These are phyloP conservation scores for Danielozyma ontarioensis DNA, from an alignment of 805 yeast species.

Conservation along the genomic window DNA sequence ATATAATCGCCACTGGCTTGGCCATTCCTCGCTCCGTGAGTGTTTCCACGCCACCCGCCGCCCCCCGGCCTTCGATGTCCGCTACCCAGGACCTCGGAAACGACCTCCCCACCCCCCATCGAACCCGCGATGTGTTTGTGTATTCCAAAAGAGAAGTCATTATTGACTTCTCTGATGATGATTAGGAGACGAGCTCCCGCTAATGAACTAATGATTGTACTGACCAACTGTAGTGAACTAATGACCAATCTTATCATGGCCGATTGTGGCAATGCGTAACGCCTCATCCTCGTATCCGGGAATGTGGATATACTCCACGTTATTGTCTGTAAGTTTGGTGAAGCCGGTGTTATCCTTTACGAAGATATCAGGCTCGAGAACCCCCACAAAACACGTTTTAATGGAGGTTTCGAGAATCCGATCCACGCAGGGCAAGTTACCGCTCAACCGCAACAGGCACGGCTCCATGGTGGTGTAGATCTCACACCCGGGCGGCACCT, in stretches of 20 bases:
- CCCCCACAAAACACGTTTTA: slow-evolving; percentile 83
- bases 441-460: slow-evolving; percentile 83
- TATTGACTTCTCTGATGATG: slow-evolving; percentile 20
- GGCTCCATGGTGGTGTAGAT: slow-evolving; percentile 98
- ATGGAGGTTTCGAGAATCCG: slow-evolving; percentile 59
- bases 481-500: slow-evolving; percentile 71
- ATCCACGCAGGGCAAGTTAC: slow-evolving; percentile 83
- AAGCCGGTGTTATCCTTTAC: slow-evolving; percentile 71
- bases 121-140: slow-evolving; percentile 24
- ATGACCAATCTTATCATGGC: slow-evolving; percentile 50
- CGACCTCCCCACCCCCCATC: not conserved
- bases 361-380: slow-evolving; percentile 84
- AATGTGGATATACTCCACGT: slow-evolving; percentile 69
- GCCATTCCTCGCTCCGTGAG: slow-evolving; percentile 51
- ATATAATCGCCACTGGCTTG: slow-evolving; percentile 51
- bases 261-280: slow-evolving; percentile 64
- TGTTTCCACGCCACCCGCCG: slow-evolving; percentile 15
- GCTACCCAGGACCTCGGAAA: not conserved
- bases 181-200: slow-evolving; percentile 1
- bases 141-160: slow-evolving; percentile 35
- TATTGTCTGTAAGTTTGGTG: slow-evolving; percentile 46
- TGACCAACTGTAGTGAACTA: no score
- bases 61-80: not conserved
- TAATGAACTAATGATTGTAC: not conserved
- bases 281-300: slow-evolving; percentile 79